Evolutionary conservation across 2,329 filamentous ascomycete species (phyloP).

Genomic region (Aspergillus aculeatus): DNA sequence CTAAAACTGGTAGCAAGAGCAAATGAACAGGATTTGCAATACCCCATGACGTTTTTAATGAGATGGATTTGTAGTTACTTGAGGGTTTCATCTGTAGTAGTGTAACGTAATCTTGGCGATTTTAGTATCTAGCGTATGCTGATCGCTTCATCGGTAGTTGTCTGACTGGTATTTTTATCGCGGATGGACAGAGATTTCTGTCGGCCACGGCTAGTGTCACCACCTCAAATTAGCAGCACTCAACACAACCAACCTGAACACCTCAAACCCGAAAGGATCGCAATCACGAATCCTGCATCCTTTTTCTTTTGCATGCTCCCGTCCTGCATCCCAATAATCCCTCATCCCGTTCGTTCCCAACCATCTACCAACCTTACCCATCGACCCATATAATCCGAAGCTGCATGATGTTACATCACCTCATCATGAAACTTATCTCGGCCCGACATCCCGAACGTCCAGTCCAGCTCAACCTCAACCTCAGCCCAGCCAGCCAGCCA

Average conservation of each 20-base stretch:
- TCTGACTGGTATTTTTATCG: too few relatives aligned
- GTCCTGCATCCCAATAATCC: too few relatives aligned
- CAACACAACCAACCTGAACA: too few relatives aligned
- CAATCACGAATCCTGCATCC: too few relatives aligned
- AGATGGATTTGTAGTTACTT: not conserved
- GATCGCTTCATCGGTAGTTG: too few relatives aligned
- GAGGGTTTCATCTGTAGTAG: not conserved
- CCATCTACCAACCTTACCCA: not conserved
- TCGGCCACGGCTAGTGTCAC: too few relatives aligned
- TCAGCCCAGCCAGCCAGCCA: not conserved
- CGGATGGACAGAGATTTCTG: not conserved
- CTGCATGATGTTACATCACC: not conserved
- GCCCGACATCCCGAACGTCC: not conserved
- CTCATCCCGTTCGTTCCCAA: too few relatives aligned
- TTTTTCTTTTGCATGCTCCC: too few relatives aligned
- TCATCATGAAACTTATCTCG: not conserved
- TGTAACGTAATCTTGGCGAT: too few relatives aligned
- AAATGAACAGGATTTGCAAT: slow-evolving; percentile 30
- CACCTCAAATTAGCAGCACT: too few relatives aligned
- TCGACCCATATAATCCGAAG: not conserved
- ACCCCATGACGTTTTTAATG: slow-evolving; percentile 10
- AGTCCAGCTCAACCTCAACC: not conserved
- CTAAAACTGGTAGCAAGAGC: slow-evolving; percentile 25
- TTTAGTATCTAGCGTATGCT: too few relatives aligned
- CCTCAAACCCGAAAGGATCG: too few relatives aligned